A percentile compares a stretch with the other conserved stretches of the same genome.
These are phyloP conservation scores for Russula ochroleuca DNA, from an alignment of 768 basidiomycete genomes.

Conservation along the genomic window DNA sequence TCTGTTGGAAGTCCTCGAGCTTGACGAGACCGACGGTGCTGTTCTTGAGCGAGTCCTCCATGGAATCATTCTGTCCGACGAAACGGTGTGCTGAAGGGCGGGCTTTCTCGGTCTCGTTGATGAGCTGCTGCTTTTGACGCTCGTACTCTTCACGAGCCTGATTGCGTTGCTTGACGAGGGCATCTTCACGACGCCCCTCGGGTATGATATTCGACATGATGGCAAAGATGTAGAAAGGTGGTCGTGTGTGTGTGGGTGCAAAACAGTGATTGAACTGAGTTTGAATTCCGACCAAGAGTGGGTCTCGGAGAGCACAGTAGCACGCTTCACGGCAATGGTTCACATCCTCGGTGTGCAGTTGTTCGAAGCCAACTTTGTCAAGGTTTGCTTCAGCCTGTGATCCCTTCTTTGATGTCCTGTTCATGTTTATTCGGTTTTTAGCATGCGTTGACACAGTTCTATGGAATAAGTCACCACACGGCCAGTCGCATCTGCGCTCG, in stretches of 20 bases:
- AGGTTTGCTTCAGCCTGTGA: slow-evolving; percentile 46
- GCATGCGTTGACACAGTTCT: slow-evolving; percentile 89
- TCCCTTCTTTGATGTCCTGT: neutral
- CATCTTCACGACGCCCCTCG: slow-evolving; percentile 84
- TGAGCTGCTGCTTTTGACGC: slow-evolving; percentile 73
- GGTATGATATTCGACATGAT: slow-evolving; percentile 71
- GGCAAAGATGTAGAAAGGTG: neutral
- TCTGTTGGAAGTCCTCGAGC: slow-evolving; percentile 90
- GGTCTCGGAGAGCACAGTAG: neutral
- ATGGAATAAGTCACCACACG: slow-evolving; percentile 76
- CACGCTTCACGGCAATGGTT: slow-evolving; percentile 49
- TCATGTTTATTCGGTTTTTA: slow-evolving; percentile 35
- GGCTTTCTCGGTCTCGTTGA: slow-evolving; percentile 88
- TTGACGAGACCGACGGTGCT: slow-evolving; percentile 88
- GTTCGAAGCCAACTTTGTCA: slow-evolving; percentile 68
- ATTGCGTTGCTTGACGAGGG: slow-evolving; percentile 75
- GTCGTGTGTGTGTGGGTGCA: slow-evolving; percentile 17
- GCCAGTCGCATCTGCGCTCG: slow-evolving; percentile 85
- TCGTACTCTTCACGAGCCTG: slow-evolving; percentile 79
- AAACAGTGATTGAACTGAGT: slow-evolving; percentile 12
- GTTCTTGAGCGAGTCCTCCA: slow-evolving; percentile 90
- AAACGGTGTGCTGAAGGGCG: slow-evolving; percentile 85
- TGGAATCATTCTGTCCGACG: slow-evolving; percentile 88
- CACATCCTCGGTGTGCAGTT: slow-evolving; percentile 84
- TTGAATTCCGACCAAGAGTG: slow-evolving; percentile 8